Conservation (phyloP, 2,329 filamentous ascomycete genomes). For the Trichocomaceae sp. region DNA sequence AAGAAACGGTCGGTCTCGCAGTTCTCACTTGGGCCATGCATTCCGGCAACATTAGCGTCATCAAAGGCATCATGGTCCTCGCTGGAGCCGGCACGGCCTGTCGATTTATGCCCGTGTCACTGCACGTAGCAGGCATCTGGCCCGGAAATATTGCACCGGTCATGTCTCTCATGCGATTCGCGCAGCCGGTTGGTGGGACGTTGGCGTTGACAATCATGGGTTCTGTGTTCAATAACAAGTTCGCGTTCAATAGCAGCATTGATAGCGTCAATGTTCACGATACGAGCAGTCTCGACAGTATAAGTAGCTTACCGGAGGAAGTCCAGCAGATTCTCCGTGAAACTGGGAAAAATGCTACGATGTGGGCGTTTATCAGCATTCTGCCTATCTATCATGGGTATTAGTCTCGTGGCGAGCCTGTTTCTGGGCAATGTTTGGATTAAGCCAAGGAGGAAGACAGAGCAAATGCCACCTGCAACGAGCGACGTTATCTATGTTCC, state of each 20-base stretch:
- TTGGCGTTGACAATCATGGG: slow-evolving; percentile 62
- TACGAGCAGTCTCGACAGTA: slow-evolving; percentile 32
- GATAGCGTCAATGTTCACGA: slow-evolving; percentile 28
- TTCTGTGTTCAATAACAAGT: slow-evolving; percentile 60
- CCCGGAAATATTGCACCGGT: slow-evolving; percentile 52
- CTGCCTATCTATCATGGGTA: slow-evolving; percentile 55
- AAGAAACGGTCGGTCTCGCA: slow-evolving; percentile 54
- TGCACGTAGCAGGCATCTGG: slow-evolving; percentile 60
- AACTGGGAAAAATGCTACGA: slow-evolving; percentile 51
- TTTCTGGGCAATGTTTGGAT: slow-evolving; percentile 51
- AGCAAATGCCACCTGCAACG: slow-evolving; percentile 11
- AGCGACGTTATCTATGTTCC: slow-evolving; percentile 28
- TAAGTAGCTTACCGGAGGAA: slow-evolving; percentile 29
- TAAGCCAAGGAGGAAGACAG: slow-evolving; percentile 21
- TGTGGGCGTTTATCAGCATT: slow-evolving; percentile 59
- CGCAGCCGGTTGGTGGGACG: slow-evolving; percentile 58
- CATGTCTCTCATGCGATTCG: slow-evolving; percentile 54
- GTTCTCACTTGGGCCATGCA: slow-evolving; percentile 54
- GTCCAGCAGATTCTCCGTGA: slow-evolving; percentile 36
- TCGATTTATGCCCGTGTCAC: slow-evolving; percentile 57
- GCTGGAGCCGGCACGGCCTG: slow-evolving; percentile 58
- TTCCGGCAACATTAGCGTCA: slow-evolving; percentile 41
- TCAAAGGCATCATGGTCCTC: slow-evolving; percentile 62
- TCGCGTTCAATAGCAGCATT: slow-evolving; percentile 17
- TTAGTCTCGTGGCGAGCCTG: slow-evolving; percentile 40